phyloP scores from a whole-genome alignment of 148 eudicot species.

The Cornus kousa region DNA sequence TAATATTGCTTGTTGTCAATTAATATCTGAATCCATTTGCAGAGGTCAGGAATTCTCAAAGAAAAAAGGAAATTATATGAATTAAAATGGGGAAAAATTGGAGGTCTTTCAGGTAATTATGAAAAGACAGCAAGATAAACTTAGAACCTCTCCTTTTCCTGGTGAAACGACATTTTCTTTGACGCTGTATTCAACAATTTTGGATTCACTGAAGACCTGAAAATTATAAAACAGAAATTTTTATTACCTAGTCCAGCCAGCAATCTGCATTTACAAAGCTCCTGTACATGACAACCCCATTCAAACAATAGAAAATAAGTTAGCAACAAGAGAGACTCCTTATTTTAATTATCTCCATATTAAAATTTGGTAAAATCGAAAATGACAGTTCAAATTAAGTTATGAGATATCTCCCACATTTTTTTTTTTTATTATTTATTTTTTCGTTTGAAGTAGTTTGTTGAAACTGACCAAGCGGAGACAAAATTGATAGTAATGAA shows the following conservation, averaged over 20 bases:
- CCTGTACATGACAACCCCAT: neutral
- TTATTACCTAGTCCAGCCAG: neutral
- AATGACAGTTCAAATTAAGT: neutral
- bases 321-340: neutral
- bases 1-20: slow-evolving; percentile 85
- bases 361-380: neutral
- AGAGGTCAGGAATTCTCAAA: neutral
- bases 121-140: neutral
- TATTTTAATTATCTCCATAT: neutral
- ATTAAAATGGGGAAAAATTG: neutral
- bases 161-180: slow-evolving; percentile 56
- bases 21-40: slow-evolving; percentile 43
- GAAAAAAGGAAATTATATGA: neutral
- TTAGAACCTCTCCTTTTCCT: slow-evolving; percentile 64
- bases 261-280: neutral
- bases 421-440: neutral
- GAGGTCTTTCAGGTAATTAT: neutral
- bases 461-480: too few relatives aligned
- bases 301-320: neutral
- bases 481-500: too few relatives aligned
- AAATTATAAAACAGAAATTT: slow-evolving; percentile 3
- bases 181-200: slow-evolving; percentile 68
- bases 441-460: too few relatives aligned
- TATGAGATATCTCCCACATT: neutral
- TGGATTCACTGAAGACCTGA: slow-evolving; percentile 71